Conservation (phyloP, 306 rosid genomes). For the Betula pendula region DNA sequence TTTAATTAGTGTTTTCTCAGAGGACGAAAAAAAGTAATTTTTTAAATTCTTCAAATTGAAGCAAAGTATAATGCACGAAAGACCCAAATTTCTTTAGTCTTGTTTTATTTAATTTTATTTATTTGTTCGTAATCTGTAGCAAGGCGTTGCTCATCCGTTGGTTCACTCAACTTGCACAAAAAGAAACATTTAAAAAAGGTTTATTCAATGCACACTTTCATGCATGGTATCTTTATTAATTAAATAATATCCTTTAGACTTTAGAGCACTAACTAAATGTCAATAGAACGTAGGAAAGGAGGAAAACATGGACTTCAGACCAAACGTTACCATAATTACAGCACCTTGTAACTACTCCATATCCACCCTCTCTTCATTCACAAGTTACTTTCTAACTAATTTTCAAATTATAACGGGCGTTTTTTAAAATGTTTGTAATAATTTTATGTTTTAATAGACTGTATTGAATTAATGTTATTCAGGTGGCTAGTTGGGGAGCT, state of each 20-base stretch:
- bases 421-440: no score
- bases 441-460: no score
- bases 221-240: no score
- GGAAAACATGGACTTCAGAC: neutral
- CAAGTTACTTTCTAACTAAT: slow-evolving; percentile 8
- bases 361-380: neutral
- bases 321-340: slow-evolving; percentile 3
- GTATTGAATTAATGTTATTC: no score
- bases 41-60: slow-evolving; percentile 23
- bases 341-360: neutral
- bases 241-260: neutral
- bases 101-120: neutral
- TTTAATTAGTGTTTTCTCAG: no score
- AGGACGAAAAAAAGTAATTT: no score
- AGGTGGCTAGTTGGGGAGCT: slow-evolving; percentile 99
- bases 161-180: neutral
- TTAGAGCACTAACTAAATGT: neutral
- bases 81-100: neutral
- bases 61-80: slow-evolving; percentile 12
- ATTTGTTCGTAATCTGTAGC: neutral
- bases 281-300: neutral
- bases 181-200: neutral
- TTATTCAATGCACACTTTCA: slow-evolving; percentile 20
- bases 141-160: no score
- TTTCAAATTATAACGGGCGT: no score